These are phyloP conservation scores for Solanum acaule DNA, from an alignment of 257 asterid species.

Conservation along the genomic window DNA sequence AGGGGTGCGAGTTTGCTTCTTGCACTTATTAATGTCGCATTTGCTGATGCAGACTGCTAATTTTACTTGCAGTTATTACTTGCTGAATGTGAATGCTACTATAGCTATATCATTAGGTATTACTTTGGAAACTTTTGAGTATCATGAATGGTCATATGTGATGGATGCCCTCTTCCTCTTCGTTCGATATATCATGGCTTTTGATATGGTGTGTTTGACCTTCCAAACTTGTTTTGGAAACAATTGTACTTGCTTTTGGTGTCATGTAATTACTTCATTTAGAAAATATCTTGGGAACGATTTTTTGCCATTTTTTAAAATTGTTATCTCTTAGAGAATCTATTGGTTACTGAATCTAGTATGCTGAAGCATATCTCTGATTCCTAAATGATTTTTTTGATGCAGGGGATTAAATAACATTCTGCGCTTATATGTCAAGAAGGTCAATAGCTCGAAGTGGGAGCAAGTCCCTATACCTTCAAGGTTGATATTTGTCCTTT, in stretches of 20 bases:
- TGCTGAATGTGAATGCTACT: not conserved
- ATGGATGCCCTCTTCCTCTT: not conserved
- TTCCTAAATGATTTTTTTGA: conserved; percentile 1
- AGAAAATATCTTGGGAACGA: not conserved
- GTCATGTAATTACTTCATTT: not conserved
- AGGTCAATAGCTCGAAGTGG: conserved; percentile 78
- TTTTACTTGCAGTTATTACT: not conserved
- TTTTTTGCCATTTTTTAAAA: not conserved
- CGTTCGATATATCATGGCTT: not conserved
- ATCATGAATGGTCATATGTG: not conserved
- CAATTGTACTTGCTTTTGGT: not conserved
- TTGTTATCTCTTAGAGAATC: not conserved
- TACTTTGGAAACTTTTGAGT: not conserved
- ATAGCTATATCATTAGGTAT: not conserved
- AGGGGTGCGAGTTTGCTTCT: not conserved
- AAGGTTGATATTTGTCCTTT: conserved; percentile 34
- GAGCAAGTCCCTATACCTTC: conserved; percentile 80
- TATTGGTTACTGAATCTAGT: not conserved
- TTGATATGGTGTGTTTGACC: not conserved
- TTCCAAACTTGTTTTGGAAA: not conserved
- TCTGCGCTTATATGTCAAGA: conserved; percentile 75
- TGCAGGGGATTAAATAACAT: conserved; percentile 94
- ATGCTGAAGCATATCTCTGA: not conserved
- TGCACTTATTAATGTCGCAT: not conserved
- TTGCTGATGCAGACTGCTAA: not conserved